These are phyloP conservation scores for Cucurbita maxima DNA, from an alignment of 306 rosid species.

Conservation along the genomic window DNA sequence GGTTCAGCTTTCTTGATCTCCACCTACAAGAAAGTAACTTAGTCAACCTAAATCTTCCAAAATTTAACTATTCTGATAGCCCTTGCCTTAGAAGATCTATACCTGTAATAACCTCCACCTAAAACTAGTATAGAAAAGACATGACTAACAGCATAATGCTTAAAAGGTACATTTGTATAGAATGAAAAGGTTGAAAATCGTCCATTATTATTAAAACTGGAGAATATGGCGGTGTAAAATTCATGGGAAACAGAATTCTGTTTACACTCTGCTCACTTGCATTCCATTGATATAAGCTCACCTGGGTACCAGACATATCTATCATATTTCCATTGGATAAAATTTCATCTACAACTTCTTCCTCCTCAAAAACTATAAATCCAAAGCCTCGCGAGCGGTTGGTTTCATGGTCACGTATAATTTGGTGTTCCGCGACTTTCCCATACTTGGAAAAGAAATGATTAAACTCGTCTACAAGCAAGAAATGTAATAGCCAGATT, in stretches of 20 bases:
- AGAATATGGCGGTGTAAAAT: conserved; percentile 8
- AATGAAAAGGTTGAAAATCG: neutral
- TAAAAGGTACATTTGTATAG: neutral
- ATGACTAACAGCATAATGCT: neutral
- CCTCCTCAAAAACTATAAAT: conserved; percentile 71
- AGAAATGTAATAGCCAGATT: neutral
- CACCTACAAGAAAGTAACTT: conserved; percentile 98
- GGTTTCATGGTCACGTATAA: conserved; percentile 72
- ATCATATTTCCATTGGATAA: conserved; percentile 80
- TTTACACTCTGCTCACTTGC: conserved; percentile 15
- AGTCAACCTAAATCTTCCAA: conserved; percentile 63
- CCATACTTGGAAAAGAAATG: conserved; percentile 58
- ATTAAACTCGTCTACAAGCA: conserved; percentile 52
- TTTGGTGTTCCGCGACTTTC: conserved; percentile 72
- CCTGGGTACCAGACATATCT: conserved; percentile 92
- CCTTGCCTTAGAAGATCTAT: conserved; percentile 26
- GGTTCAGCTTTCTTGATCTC: conserved; percentile 99
- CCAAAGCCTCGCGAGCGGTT: conserved; percentile 90
- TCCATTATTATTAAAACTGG: neutral
- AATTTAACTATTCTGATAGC: conserved; percentile 18
- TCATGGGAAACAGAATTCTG: conserved; percentile 9
- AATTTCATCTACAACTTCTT: conserved; percentile 73
- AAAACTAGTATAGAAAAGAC: conserved; percentile 14
- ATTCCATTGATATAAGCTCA: conserved; percentile 37
- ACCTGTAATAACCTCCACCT: conserved; percentile 34